These are phyloP conservation scores for Penicillium ucsense DNA, from an alignment of 495 filamentous ascomycete genomes.

Conservation along the genomic window DNA sequence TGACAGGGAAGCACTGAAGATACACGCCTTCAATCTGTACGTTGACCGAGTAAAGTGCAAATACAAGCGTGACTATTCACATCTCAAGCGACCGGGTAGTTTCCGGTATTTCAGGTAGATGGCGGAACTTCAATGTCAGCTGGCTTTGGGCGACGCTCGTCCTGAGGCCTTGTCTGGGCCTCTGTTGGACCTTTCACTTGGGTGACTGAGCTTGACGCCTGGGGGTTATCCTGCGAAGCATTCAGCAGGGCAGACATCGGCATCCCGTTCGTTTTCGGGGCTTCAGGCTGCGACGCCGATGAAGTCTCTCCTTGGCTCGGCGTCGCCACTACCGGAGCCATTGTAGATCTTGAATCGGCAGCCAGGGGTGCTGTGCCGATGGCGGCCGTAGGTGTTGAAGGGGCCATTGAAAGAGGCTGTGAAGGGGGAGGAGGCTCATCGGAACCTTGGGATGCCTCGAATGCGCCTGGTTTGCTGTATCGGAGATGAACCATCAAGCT, in stretches of 20 bases:
- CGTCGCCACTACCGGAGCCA: not conserved
- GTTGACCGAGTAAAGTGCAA: too few species aligned
- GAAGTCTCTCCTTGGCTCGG: not conserved
- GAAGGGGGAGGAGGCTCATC: slow-evolving; percentile 14
- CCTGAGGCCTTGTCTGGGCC: too few species aligned
- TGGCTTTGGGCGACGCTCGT: too few species aligned
- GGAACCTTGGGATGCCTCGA: slow-evolving; percentile 9
- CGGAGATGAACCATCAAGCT: slow-evolving; percentile 61
- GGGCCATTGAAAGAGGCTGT: slow-evolving; percentile 8
- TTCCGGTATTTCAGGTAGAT: too few species aligned
- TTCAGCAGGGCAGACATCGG: not conserved
- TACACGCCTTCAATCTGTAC: too few species aligned
- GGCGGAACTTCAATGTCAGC: too few species aligned
- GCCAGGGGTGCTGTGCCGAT: not conserved
- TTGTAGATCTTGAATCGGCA: slow-evolving; percentile 1
- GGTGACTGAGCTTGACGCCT: not conserved
- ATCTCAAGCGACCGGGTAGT: too few species aligned
- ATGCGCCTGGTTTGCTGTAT: slow-evolving; percentile 29
- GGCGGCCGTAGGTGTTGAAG: not conserved
- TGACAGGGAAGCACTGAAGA: too few species aligned
- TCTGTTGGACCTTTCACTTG: not conserved
- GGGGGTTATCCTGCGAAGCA: not conserved
- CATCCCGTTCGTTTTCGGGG: not conserved
- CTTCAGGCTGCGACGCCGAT: not conserved
- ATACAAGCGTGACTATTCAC: too few species aligned